Evolutionary conservation across 1,284 basidiomycete species (phyloP).

Genomic region (Ceratobasidium sp.): DNA sequence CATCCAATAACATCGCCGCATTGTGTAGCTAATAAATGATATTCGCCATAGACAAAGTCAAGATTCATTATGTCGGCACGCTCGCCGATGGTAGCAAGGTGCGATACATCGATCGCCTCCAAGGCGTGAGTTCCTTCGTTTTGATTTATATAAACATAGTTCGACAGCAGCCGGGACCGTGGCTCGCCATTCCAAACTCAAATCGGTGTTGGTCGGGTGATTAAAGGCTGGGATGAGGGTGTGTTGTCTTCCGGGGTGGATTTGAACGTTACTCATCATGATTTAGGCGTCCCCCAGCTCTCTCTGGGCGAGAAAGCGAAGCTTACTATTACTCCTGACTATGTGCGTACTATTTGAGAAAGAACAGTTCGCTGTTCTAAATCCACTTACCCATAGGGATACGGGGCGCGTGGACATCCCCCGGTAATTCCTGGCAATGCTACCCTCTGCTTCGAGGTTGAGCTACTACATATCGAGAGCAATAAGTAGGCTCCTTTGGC

Average conservation of each 20-base stretch:
- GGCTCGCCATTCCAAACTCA: slow-evolving; percentile 75
- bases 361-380: not conserved
- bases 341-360: slow-evolving; percentile 63
- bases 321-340: slow-evolving; percentile 77
- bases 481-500: slow-evolving; percentile 26
- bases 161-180: slow-evolving; percentile 59
- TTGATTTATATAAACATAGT: slow-evolving; percentile 35
- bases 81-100: slow-evolving; percentile 68
- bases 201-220: slow-evolving; percentile 87
- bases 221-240: slow-evolving; percentile 95
- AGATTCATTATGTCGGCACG: slow-evolving; percentile 82
- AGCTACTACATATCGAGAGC: slow-evolving; percentile 48
- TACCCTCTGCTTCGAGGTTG: slow-evolving; percentile 54
- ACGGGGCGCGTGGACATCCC: slow-evolving; percentile 49
- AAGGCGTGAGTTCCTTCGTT: not conserved
- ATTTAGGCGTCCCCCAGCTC: slow-evolving; percentile 77
- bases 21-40: slow-evolving; percentile 44
- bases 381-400: slow-evolving; percentile 45
- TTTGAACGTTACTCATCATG: not conserved
- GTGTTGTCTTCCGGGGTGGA: slow-evolving; percentile 53
- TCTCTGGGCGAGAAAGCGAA: slow-evolving; percentile 84
- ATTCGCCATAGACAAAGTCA: slow-evolving; percentile 63
- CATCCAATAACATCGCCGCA: slow-evolving; percentile 53
- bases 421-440: slow-evolving; percentile 52
- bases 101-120: not conserved